Evolutionary conservation across 306 rosid species (phyloP).

Genomic region (Sphenostylis stenocarpa): DNA sequence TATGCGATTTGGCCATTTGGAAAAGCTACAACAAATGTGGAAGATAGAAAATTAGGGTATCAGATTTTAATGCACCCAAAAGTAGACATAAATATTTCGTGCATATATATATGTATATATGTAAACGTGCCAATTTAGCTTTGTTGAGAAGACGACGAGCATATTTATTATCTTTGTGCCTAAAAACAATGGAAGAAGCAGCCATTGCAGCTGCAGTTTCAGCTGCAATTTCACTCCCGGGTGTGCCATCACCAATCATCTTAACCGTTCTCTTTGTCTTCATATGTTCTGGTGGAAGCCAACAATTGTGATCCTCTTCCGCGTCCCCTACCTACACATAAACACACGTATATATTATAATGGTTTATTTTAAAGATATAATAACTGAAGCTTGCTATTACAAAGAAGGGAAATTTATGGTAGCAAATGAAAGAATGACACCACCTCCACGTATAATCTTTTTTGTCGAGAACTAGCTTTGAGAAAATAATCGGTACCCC

Average conservation of each 20-base stretch:
- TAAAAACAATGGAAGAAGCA: constrained; percentile 68
- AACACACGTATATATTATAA: not conserved
- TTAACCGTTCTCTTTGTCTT: constrained; percentile 64
- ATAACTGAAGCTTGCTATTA: not conserved
- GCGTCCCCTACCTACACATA: constrained; percentile 84
- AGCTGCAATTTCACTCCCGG: constrained; percentile 85
- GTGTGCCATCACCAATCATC: constrained; percentile 45
- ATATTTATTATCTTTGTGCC: constrained; percentile 43
- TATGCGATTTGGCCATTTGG: constrained; percentile 55
- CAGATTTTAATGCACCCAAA: not conserved
- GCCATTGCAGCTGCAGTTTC: constrained; percentile 97
- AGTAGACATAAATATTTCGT: not conserved
- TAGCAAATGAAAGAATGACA: not conserved
- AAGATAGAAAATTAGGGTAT: not conserved
- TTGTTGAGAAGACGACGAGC: constrained; percentile 79
- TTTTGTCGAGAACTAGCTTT: constrained; percentile 46
- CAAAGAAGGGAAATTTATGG: not conserved
- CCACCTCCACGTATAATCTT: constrained; percentile 69
- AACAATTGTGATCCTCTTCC: constrained; percentile 67
- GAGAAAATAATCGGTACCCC: constrained; percentile 93
- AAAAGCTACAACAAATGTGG: constrained; percentile 51
- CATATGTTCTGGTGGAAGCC: constrained; percentile 85
- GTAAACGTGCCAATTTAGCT: constrained; percentile 66
- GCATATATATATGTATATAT: no score
- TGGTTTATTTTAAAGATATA: not conserved